Conservation (phyloP, 2,329 filamentous ascomycete species). For the Ceratocystiopsis brevicomis region DNA sequence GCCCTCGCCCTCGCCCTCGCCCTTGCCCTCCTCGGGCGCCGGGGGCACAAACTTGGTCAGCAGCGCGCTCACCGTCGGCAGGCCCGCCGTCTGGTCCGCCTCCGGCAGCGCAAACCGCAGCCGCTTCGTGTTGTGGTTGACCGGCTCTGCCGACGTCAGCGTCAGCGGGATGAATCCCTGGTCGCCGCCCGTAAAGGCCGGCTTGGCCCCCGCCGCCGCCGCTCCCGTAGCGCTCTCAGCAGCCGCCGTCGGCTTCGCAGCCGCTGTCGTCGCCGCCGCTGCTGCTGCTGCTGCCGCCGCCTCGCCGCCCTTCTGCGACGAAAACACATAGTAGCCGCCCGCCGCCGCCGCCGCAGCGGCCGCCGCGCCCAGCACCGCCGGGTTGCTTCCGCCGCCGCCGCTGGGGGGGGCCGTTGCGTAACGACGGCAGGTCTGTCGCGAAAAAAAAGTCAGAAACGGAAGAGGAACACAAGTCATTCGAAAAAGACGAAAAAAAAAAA, state of each 20-base stretch:
- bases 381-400: constrained; percentile 32
- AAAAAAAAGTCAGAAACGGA: neutral
- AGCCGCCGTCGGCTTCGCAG: constrained; percentile 32
- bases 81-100: constrained; percentile 63
- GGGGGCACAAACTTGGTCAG: constrained; percentile 82
- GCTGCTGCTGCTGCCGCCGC: constrained; percentile 16
- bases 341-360: constrained; percentile 35
- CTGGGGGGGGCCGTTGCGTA: constrained; percentile 49
- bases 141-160: constrained; percentile 54
- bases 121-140: constrained; percentile 93
- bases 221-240: no score
- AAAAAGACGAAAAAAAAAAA: neutral
- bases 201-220: constrained; percentile 18
- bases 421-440: constrained; percentile 21
- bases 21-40: constrained; percentile 20
- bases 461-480: no score
- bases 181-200: constrained; percentile 60
- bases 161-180: constrained; percentile 75
- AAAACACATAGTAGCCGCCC: constrained; percentile 36
- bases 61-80: constrained; percentile 67
- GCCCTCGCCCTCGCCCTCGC: constrained; percentile 46
- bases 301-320: constrained; percentile 14
- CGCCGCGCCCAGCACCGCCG: constrained; percentile 41
- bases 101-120: constrained; percentile 78
- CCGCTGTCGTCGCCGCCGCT: constrained; percentile 27